Evolutionary conservation across 2,329 filamentous ascomycete species (phyloP).

Genomic region (Cercospora zeina): DNA sequence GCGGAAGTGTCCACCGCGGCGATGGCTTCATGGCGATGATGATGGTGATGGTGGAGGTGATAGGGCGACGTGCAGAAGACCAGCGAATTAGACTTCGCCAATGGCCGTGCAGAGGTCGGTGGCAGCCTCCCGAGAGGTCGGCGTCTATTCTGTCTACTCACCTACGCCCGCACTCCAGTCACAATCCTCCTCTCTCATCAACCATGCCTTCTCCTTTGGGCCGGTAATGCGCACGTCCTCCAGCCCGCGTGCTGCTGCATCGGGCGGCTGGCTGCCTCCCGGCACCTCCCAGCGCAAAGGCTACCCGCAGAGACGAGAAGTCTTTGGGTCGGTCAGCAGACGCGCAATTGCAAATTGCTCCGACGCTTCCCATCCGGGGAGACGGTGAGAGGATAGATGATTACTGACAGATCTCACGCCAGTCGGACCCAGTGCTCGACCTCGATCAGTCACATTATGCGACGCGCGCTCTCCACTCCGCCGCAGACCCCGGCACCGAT

Average conservation of each 20-base stretch:
- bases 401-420: neutral
- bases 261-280: constrained; percentile 2
- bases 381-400: neutral
- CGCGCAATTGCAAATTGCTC: constrained; percentile 10
- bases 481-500: neutral
- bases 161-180: neutral
- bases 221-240: neutral
- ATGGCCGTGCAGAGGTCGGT: constrained; percentile 7
- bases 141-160: neutral
- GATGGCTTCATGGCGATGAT: neutral
- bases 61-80: constrained; percentile 13
- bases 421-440: neutral
- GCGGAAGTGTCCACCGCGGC: neutral
- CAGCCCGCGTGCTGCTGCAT: neutral
- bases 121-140: constrained; percentile 6
- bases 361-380: neutral
- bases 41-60: neutral
- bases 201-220: neutral
- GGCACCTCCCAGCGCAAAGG: neutral
- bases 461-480: neutral
- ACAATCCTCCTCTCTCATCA: neutral
- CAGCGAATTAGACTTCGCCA: constrained; percentile 8
- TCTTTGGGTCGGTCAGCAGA: neutral
- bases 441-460: neutral
- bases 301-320: neutral